These are phyloP conservation scores for Sclerotinia sclerotiorum DNA, from an alignment of 2,329 filamentous ascomycete species.

Conservation along the genomic window DNA sequence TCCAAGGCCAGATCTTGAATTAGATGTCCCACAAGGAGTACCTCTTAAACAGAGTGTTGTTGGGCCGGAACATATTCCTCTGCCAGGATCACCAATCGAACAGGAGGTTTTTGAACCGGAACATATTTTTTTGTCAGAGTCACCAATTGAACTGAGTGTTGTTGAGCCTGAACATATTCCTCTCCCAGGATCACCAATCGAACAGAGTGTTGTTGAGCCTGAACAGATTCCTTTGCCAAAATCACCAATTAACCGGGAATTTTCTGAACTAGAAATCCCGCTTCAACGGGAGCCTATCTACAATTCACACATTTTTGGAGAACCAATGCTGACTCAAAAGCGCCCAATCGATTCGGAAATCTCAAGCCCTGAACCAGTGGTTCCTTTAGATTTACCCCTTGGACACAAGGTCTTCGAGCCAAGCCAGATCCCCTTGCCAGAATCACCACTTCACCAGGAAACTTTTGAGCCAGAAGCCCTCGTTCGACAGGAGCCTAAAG, in stretches of 20 bases:
- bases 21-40: not conserved
- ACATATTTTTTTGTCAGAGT: not conserved
- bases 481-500: not conserved
- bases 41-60: not conserved
- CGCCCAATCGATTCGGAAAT: not conserved
- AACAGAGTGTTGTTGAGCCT: not conserved
- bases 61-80: not conserved
- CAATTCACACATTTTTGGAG: not conserved
- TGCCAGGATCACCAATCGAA: slow-evolving; percentile 1
- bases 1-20: not conserved
- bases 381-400: not conserved
- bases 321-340: not conserved
- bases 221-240: not conserved
- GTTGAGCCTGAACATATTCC: too few relatives aligned
- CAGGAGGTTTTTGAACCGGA: not conserved
- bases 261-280: not conserved
- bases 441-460: not conserved
- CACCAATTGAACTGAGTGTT: not conserved
- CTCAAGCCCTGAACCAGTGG: not conserved
- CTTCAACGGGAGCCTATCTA: not conserved
- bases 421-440: slow-evolving; percentile 1
- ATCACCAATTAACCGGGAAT: not conserved
- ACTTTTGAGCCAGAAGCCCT: not conserved
- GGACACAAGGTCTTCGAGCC: not conserved
- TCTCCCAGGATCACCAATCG: not conserved